Base-by-base conservation (phyloP, 1,284 basidiomycete genomes). In the Trichosporon ovoides region DNA sequence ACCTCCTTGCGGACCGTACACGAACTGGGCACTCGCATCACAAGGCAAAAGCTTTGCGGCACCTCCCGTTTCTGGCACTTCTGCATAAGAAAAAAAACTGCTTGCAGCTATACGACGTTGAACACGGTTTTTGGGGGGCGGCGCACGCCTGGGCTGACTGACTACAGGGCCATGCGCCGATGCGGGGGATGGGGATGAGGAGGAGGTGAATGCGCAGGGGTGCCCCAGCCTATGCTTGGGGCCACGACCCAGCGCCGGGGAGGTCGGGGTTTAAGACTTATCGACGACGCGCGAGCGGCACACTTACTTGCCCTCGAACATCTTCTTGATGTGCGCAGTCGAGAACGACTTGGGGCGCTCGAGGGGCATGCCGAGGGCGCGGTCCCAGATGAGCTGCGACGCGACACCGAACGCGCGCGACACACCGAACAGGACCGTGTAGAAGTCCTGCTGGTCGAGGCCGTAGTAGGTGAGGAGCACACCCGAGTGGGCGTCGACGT, bases 401-500 rank as follows among this genome's bases (percentile, higher is more conserved):
- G 86, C 84, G 59, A 92, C 90, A 82, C 91, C 91, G 68, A 93
- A 89, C 14, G 91, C 90, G 75, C 91, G 87, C 33, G 92, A 95
- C 51, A 97, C 91, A 83, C 94, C 94, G 78, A 98, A 98, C 64
- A 98, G 83, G 62, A 96, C 93, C 62, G 91, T 96, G 82, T 95
- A 95, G 82, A 88, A 95, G 75, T 90, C 84, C 86, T 93, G 92
- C 77, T 94, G 85, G 68, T 83, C 83, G 61, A 92, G 80, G 58
- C 91, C 78, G 71, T 77, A 78, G 72, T 95, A 83, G 61, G 91
- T 91, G 57, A 98, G 82, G 58, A 98, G 85, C 66, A 88, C 92
- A 80, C 95, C 95, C 35, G 94, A 97, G 81, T 93, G 92, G 59
- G 95, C 92, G 78, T 98, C 94, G 61, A 98, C 94, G 78, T 97